Base-by-base conservation (phyloP, 2,329 filamentous ascomycete genomes). In the Colletotrichum tropicicola region DNA sequence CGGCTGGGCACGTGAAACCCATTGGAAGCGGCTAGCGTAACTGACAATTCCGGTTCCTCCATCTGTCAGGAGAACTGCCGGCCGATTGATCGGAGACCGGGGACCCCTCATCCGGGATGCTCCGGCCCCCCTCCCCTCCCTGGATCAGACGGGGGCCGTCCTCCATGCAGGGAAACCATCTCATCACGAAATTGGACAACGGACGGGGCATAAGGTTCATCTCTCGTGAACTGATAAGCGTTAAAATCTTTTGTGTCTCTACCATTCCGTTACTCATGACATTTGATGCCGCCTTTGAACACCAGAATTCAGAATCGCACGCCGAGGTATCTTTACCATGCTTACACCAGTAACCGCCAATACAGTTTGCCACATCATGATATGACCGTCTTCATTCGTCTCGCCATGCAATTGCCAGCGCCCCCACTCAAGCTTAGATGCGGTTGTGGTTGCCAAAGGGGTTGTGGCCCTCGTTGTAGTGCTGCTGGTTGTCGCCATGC, bases 371-470 rank as follows among this genome's bases (percentile, higher is more conserved):
- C n/a, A n/a, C 28, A 35, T 15, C 25, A 21, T 52, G 19, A 43
- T 43, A 19, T 19, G 28, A 32, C 13, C 19, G 21, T 19, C 27
- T 8, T 21, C 35, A 27, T 41, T 35, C 25, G 15, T 56, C n/a
- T 45, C 48, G 12, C 44, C 51, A 37, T 37, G 21, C 30, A n/a
- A n/a, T n/a, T n/a, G n/a, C n/a, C n/a, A n/a, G n/a, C n/a, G n/a
- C n/a, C n/a, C n/a, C n/a, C n/a, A n/a, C n/a, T n/a, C n/a, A n/a
- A 10, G 6, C 23, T 55, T 56, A 65, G 59, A 57, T 52, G 51
- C 53, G 53, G 27, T 55, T 44, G 10, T 48, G 54, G 54, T 67
- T 54, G 30, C 48, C 25, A n/a, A 67, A 67, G n/a, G 65, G 65
- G 47, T 65, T 54, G 21, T 66, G n/a, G n/a, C n/a, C n/a, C n/a